Evolutionary conservation across 129 eudicot genomes (phyloP), one percentile per base, ranked within the genome.

Genomic region (Helichrysum umbraculigerum): DNA sequence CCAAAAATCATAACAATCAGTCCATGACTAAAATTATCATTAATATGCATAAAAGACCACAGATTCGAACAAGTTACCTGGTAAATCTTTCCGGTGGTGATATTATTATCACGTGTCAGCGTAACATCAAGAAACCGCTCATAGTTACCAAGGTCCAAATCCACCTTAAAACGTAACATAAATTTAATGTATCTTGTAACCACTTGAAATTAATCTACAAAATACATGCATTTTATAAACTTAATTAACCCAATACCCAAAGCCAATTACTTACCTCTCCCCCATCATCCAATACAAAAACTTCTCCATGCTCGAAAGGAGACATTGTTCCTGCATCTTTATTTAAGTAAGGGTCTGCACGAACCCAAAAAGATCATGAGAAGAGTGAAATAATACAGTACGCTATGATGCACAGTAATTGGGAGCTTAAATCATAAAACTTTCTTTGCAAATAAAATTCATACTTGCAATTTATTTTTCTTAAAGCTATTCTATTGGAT

Each of bases 311-410:
- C 82, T 94, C 98, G 17, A 94, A 91, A 44, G 98, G 98, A 57
- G 98, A 94, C 98, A 94, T 94, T 28, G 98, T 94, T 78, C 98
- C 98, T 6, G 98, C 98, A 86, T 94, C 98, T 29, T 90, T 91
- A 72, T 94, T 94, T 79, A 94, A 79, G 76, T 94, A 94, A 56
- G 98, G 98, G 86, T 94, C 98, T 94, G 88, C 79, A 82, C 22
- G 35, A 21, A 21, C 5, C 71, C 56, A 51, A 34, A n/a, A 47
- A 64, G 10, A n/a, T n/a, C 22, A 65, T 6, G 4, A 75, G 10
- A 25, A 64, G 35, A 19, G 19, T 76, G n/a, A n/a, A 30, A 32
- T 41, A 22, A 74, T 39, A 64, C 19, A 29, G 14, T 64, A 64
- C 3, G 21, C n/a, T 16, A 8, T 8, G 19, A 7, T 19, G 66